Evolutionary conservation across 768 basidiomycete genomes (phyloP), one percentile per base, ranked within the genome.

Genomic region (Phylloporus sp.): DNA sequence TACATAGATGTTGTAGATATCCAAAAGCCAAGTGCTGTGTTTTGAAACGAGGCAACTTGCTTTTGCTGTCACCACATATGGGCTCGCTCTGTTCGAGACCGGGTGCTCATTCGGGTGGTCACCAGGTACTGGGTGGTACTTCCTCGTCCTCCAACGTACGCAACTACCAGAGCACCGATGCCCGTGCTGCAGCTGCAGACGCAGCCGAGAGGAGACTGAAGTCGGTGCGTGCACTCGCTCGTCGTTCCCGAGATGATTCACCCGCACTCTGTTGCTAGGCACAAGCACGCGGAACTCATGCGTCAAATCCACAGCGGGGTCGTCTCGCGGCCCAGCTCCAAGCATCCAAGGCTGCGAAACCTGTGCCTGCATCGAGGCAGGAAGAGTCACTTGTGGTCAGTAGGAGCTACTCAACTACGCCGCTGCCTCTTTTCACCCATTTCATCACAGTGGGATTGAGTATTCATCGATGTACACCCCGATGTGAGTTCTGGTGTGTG

Each of bases 161-260:
- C 27, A 53, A 60, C 23, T 41, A 52, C 20, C 59, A 71, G 63
- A 64, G 59, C 60, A 58, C 59, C 51, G 70, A 81, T 72, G 69
- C 75, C 63, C 78, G 79, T 60, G 69, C 72, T 45, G 82, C 82
- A 64, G 80, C 80, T 51, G 78, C 80, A 65, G 79, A 78, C 65
- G 83, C 83, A 54, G 83, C 83, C 56, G 82, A 83, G 65, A 77
- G 76, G 59, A 74, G 83, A 56, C 55, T 77, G 64, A 73, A 81
- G 68, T 73, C 75, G 61, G 83, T 83, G 59, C 70, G 80, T 70
- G 47, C 53, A 51, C 45, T 28, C 20, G 48, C 23, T 44, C 27
- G 23, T 27, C 23, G 31, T 60, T 59, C 58, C 49, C 51, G 49
- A 50, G 50, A 48, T 18, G 57, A 63, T 64, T 69, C 60, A 65